Base-by-base conservation (phyloP, 768 basidiomycete species). In the Russula dissimulans region DNA sequence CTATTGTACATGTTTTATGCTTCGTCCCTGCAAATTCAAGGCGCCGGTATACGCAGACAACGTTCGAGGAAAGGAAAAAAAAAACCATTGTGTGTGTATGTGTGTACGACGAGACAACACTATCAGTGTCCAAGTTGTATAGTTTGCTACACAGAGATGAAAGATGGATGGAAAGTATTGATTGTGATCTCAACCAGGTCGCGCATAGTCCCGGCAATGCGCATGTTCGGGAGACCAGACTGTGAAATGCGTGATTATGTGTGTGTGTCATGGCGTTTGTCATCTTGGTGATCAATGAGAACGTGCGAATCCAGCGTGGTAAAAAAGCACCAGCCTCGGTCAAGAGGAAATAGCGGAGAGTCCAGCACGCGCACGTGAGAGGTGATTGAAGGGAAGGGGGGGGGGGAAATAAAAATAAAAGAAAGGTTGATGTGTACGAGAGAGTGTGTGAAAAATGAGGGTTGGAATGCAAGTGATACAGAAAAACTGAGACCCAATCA, bases 141-240 rank as follows among this genome's bases (percentile, higher is more conserved):
- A 36, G 26, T 45, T 10, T 53, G 51, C 51, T 59, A 59, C 58
- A 59, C 26, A 47, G 38, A 18, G 26, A 15, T 7, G 26, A 22
- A 6, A 8, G 34, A 52, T 38, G 32, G 1, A n/a, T 34, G 15
- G 10, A 34, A 11, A 22, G 34, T 18, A n/a, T 51, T 14, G 22
- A 45, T 45, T 18, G 44, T 45, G 29, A 42, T 61, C 60, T 61
- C 60, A 22, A 61, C 60, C 60, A 17, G 60, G 46, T 50, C 38
- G 58, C 58, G 56, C 56, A 43, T 17, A 50, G 10, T 31, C 32
- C 48, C 31, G 12, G 44, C 46, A 12, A 41, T 32, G 51, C 52
- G 51, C 52, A 18, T 5, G 58, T 39, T 41, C 57, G 58, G 58
- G 52, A 59, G 51, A 48, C 58, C 11, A 18, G 12, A 32, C 10